phyloP scores from a whole-genome alignment of 2,329 filamentous ascomycete species.

The Cytospora paraplurivora region DNA sequence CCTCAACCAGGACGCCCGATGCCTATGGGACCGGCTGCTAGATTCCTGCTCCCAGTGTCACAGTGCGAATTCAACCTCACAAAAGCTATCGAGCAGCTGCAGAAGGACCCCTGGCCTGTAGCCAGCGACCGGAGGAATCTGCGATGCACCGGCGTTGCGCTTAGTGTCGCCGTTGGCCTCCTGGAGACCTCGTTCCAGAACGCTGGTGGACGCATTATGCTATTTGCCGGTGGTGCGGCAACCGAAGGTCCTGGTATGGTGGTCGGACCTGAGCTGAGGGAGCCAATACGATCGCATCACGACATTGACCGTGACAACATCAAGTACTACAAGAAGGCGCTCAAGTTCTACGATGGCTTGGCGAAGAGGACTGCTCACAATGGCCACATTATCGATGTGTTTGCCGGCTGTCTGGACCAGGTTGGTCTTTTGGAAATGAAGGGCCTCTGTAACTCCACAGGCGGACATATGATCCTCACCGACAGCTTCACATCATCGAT shows the following conservation, averaged over 20 bases:
- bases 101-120: constrained; percentile 97
- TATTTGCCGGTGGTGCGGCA: constrained; percentile 91
- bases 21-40: constrained; percentile 77
- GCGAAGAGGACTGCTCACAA: constrained; percentile 96
- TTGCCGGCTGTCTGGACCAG: constrained; percentile 95
- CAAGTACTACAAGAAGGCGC: constrained; percentile 99
- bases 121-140: constrained; percentile 88
- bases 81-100: constrained; percentile 90
- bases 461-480: constrained; percentile 96
- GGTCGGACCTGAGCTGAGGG: constrained; percentile 90
- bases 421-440: constrained; percentile 99
- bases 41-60: constrained; percentile 91
- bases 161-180: constrained; percentile 90
- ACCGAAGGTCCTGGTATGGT: constrained; percentile 98
- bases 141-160: constrained; percentile 92
- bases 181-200: constrained; percentile 96
- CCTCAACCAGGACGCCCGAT: constrained; percentile 73
- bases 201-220: constrained; percentile 91
- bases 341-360: constrained; percentile 96
- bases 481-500: constrained; percentile 99
- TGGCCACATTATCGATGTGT: constrained; percentile 96
- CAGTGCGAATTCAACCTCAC: constrained; percentile 98
- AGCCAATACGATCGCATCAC: constrained; percentile 96
- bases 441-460: constrained; percentile 90
- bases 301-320: constrained; percentile 99